phyloP scores from a whole-genome alignment of 768 basidiomycete species.

The Neoboletus brunneissimus region DNA sequence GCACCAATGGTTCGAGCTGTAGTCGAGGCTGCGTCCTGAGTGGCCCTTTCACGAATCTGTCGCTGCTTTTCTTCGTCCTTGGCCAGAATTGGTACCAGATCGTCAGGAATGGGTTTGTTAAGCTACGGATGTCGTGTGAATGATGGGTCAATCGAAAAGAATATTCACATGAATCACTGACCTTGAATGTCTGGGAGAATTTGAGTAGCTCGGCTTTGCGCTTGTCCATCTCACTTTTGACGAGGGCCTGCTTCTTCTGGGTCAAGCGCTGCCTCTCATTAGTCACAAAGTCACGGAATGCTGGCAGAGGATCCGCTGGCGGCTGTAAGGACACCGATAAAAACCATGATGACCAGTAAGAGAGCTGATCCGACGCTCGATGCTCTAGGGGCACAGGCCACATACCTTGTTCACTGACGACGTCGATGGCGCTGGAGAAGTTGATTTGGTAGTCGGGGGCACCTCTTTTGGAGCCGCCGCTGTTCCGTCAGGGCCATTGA shows the following conservation, averaged over 20 bases:
- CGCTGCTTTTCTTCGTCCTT: constrained; percentile 93
- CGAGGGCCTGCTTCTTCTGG: constrained; percentile 85
- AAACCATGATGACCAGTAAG: constrained; percentile 5
- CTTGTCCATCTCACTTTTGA: constrained; percentile 93
- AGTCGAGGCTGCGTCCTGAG: constrained; percentile 59
- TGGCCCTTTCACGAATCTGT: constrained; percentile 75
- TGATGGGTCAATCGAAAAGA: background rate
- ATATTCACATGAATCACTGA: constrained; percentile 32
- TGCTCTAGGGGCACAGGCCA: background rate
- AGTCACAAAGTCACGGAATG: constrained; percentile 91
- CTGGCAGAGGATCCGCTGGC: constrained; percentile 72
- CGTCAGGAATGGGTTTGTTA: constrained; percentile 93
- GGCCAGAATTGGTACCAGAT: constrained; percentile 87
- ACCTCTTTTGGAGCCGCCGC: constrained; percentile 42
- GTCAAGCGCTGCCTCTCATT: constrained; percentile 87
- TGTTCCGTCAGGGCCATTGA: constrained; percentile 78
- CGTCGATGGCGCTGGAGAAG: constrained; percentile 59
- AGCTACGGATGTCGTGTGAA: constrained; percentile 46
- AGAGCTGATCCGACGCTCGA: background rate
- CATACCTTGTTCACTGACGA: constrained; percentile 52
- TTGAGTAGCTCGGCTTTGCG: constrained; percentile 89
- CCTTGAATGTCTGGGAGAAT: constrained; percentile 95
- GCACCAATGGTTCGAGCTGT: constrained; percentile 70
- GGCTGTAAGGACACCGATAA: constrained; percentile 39
- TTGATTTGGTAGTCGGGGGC: constrained; percentile 50